A percentile compares a stretch with the other conserved stretches of the same genome.
phyloP scores from a whole-genome alignment of 345 rosid species.

The Eutrema yunnanense region DNA sequence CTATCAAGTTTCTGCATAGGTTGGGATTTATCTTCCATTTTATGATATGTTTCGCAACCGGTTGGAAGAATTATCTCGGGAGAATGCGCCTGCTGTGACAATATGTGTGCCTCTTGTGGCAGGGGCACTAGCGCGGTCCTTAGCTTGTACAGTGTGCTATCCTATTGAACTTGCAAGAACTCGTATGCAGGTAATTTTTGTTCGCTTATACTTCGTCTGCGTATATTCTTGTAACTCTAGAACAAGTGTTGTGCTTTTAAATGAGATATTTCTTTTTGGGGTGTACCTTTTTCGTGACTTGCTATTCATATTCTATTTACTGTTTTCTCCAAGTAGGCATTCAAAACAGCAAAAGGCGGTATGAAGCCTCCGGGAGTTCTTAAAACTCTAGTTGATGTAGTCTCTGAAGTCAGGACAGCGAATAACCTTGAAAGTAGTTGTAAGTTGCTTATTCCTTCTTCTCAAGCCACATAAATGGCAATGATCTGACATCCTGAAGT shows the following conservation, averaged over 20 bases:
- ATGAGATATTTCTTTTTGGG: background rate
- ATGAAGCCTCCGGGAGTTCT: conserved; percentile 81
- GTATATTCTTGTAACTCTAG: background rate
- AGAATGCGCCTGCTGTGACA: conserved; percentile 41
- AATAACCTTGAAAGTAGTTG: conserved; percentile 41
- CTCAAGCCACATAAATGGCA: background rate
- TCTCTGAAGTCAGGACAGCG: conserved; percentile 58
- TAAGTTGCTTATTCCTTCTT: conserved; percentile 39
- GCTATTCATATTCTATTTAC: background rate
- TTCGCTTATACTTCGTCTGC: background rate
- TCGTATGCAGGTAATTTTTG: conserved; percentile 80
- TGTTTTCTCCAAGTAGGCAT: conserved; percentile 41
- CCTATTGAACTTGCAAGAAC: conserved; percentile 98
- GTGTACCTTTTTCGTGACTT: background rate
- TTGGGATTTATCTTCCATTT: conserved; percentile 90
- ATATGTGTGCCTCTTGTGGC: conserved; percentile 67
- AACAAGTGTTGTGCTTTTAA: background rate
- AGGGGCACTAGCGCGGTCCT: conserved; percentile 83
- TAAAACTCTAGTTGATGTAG: conserved; percentile 60
- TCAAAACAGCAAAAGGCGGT: conserved; percentile 55
- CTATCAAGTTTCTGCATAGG: conserved; percentile 39
- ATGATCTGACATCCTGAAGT: background rate
- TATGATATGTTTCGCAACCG: conserved; percentile 79
- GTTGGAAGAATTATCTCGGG: conserved; percentile 55
- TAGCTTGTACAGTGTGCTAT: conserved; percentile 89